A percentile compares a stretch with the other conserved stretches of the same genome.
These are phyloP conservation scores for Sporobolomyces pararoseus DNA, from an alignment of 768 basidiomycete species.

Conservation along the genomic window DNA sequence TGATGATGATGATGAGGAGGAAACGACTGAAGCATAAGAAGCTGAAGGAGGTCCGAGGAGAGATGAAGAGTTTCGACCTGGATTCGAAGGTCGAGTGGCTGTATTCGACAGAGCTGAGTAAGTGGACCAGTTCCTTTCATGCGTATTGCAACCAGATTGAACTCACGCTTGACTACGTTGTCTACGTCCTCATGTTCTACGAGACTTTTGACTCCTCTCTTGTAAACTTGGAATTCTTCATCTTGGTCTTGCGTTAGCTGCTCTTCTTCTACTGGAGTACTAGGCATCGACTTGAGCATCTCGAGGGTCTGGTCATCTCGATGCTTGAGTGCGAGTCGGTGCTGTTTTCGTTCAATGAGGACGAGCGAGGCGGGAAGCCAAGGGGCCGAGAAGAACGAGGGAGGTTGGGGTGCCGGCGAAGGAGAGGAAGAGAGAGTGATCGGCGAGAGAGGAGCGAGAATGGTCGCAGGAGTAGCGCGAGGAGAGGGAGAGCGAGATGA, in stretches of 20 bases:
- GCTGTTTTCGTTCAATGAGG: constrained; percentile 10
- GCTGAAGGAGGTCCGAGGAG: neutral
- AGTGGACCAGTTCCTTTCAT: no score
- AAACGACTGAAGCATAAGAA: neutral
- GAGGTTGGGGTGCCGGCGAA: neutral
- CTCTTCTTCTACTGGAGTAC: neutral
- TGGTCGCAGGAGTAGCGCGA: no score
- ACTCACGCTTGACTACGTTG: neutral
- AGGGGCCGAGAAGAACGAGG: constrained; percentile 5
- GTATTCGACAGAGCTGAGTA: no score
- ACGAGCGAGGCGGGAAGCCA: neutral
- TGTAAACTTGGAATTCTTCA: neutral
- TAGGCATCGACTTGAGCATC: neutral
- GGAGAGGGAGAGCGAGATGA: no score
- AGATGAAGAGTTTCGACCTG: neutral
- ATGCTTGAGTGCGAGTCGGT: neutral
- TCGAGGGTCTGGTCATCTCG: constrained; percentile 7
- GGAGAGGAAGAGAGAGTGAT: neutral
- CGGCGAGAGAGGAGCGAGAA: no score
- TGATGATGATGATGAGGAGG: neutral
- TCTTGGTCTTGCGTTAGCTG: neutral
- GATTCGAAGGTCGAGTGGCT: neutral
- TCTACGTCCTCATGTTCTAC: constrained; percentile 2
- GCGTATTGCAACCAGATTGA: neutral
- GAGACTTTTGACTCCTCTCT: neutral